These are phyloP conservation scores for Hypoxylon sp. DNA, from an alignment of 2,329 filamentous ascomycete species.

Conservation along the genomic window DNA sequence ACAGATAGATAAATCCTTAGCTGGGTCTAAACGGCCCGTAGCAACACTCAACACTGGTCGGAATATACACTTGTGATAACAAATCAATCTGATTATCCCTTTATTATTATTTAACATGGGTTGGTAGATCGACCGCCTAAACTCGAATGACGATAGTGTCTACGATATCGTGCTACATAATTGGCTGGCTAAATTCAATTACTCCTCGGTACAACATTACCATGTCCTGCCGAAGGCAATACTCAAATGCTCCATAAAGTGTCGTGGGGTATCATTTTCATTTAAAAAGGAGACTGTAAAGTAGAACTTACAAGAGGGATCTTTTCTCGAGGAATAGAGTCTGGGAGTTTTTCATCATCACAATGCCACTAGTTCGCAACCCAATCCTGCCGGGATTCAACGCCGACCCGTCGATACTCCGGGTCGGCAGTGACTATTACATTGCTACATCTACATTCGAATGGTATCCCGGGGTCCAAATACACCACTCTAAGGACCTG, in stretches of 20 bases:
- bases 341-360: background rate
- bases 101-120: constrained; percentile 1
- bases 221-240: constrained; percentile 13
- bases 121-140: constrained; percentile 13
- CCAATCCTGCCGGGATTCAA: constrained; percentile 66
- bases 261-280: constrained; percentile 1
- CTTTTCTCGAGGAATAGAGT: too few species aligned
- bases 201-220: constrained; percentile 27
- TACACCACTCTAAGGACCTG: constrained; percentile 62
- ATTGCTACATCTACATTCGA: constrained; percentile 65
- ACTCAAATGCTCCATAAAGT: background rate
- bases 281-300: too few species aligned
- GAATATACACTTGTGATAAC: too few species aligned
- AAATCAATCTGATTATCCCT: too few species aligned
- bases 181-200: constrained; percentile 32
- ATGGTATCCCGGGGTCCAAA: constrained; percentile 64
- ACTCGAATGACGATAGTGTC: constrained; percentile 14
- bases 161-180: too few species aligned
- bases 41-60: too few species aligned
- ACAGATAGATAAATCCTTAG: too few species aligned
- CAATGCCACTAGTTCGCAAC: constrained; percentile 60
- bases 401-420: constrained; percentile 62
- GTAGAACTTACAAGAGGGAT: too few species aligned
- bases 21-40: too few species aligned
- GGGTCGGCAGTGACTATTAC: constrained; percentile 63